Conservation (phyloP, 805 yeast species). For the Schizosaccharomyces cryophilus region DNA sequence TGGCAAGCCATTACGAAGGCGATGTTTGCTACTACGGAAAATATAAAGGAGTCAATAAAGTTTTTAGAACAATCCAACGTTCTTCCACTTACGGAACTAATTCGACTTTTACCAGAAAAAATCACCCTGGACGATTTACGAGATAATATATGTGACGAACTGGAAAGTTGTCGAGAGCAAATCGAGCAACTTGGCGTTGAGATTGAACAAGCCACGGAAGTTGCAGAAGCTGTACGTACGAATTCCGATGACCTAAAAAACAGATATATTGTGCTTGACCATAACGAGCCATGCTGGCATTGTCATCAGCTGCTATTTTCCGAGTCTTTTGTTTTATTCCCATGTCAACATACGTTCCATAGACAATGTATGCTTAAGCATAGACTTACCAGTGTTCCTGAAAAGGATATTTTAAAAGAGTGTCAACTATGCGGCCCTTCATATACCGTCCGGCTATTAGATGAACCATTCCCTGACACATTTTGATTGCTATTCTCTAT, state of each 20-base stretch:
- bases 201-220: not conserved
- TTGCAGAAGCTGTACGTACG: not conserved
- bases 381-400: not conserved
- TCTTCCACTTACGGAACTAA: slow-evolving; percentile 46
- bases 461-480: not conserved
- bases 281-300: not conserved
- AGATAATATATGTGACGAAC: slow-evolving; percentile 30
- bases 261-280: not conserved
- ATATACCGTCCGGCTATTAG: not conserved
- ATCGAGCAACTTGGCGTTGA: not conserved
- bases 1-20: slow-evolving; percentile 46
- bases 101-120: slow-evolving; percentile 68
- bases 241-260: not conserved
- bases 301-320: not conserved
- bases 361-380: not conserved
- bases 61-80: slow-evolving; percentile 13
- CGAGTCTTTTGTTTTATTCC: not conserved
- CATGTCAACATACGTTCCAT: not conserved
- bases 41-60: slow-evolving; percentile 13
- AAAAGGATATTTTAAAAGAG: not conserved
- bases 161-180: not conserved
- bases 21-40: slow-evolving; percentile 16
- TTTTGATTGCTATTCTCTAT: not conserved
- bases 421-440: not conserved
- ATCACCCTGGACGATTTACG: slow-evolving; percentile 61